Evolutionary conservation across 108 stramenopile species (phyloP).

Genomic region (Parmales sp.): DNA sequence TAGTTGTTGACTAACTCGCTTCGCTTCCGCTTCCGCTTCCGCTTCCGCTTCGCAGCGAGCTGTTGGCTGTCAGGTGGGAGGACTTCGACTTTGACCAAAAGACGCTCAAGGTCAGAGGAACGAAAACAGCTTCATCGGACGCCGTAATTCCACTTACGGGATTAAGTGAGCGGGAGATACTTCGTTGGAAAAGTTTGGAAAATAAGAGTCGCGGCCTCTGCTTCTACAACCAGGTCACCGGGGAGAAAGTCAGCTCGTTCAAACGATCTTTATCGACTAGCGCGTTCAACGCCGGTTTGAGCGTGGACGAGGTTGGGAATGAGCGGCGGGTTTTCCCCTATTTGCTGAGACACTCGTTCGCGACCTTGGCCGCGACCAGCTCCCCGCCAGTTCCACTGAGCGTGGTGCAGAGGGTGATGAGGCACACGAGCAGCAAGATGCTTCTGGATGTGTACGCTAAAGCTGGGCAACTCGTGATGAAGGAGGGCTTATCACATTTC

Average conservation of each 20-base stretch:
- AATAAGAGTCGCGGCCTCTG: too few relatives aligned
- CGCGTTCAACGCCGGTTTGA: not conserved
- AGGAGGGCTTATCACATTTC: not conserved
- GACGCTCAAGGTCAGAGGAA: not conserved
- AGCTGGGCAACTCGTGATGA: not conserved
- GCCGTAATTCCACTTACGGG: not conserved
- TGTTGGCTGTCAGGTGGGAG: not conserved
- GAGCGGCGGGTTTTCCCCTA: not conserved
- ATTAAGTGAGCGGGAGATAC: not conserved
- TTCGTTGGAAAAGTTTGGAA: not conserved
- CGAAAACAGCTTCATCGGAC: not conserved
- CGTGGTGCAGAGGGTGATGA: constrained; percentile 5
- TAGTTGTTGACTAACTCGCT: too few relatives aligned
- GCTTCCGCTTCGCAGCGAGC: not conserved
- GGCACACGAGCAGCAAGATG: constrained; percentile 9
- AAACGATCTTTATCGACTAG: not conserved
- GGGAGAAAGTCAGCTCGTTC: not conserved
- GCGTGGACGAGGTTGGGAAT: not conserved
- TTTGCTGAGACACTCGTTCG: constrained; percentile 1
- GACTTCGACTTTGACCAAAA: not conserved
- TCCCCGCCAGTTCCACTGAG: not conserved
- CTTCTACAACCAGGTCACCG: not conserved
- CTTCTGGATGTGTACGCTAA: constrained; percentile 1
- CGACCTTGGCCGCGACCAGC: not conserved
- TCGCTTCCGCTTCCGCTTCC: too few relatives aligned